Percentiles rank a stretch among this genome's conserved stretches.
Conservation (phyloP, 805 yeast species). For the Lipomyces sp. region DNA sequence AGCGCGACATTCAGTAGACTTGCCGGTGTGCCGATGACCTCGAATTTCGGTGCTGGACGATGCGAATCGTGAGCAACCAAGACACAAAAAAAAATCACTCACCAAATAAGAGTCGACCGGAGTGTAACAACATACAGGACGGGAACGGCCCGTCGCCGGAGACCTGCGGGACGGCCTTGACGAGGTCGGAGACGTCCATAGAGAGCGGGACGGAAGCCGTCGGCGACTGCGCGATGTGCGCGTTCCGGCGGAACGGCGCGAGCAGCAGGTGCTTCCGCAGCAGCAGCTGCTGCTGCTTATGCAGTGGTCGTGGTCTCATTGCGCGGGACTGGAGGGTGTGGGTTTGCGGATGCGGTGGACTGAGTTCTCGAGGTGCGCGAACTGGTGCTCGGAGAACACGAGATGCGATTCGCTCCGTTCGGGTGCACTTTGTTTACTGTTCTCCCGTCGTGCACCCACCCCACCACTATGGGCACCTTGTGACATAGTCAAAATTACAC, state of each 20-base stretch:
- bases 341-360: too few relatives aligned
- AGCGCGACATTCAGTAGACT: conserved; percentile 43
- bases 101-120: neutral
- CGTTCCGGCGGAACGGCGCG: conserved; percentile 3
- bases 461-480: too few relatives aligned
- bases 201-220: conserved; percentile 31
- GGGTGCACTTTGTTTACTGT: too few relatives aligned
- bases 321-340: too few relatives aligned
- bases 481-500: too few relatives aligned
- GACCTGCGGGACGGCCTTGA: conserved; percentile 28
- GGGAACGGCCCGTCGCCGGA: conserved; percentile 34
- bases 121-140: conserved; percentile 13
- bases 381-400: too few relatives aligned
- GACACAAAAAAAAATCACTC: neutral
- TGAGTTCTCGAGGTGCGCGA: too few relatives aligned
- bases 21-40: conserved; percentile 45
- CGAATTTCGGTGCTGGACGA: conserved; percentile 40
- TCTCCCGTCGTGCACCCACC: too few relatives aligned
- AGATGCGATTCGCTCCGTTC: too few relatives aligned
- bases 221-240: conserved; percentile 46
- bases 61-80: neutral
- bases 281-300: too few relatives aligned
- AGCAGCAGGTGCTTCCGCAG: too few relatives aligned
- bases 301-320: too few relatives aligned
- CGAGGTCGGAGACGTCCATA: conserved; percentile 30